These are phyloP conservation scores for Epichloe baconii DNA, from an alignment of 2,329 filamentous ascomycete species.

Conservation along the genomic window DNA sequence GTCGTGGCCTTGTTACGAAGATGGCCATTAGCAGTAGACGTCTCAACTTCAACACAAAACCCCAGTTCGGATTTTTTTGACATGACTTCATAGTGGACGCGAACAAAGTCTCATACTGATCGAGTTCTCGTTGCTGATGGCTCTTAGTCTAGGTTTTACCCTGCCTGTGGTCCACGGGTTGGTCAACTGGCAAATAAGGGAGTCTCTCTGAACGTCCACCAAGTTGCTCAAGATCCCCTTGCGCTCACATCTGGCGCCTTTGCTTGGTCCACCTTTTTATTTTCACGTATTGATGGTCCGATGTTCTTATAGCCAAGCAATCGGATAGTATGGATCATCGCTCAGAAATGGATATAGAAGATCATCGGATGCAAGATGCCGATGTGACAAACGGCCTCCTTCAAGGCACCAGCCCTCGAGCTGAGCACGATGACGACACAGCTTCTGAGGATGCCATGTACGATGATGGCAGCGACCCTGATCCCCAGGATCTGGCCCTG, in stretches of 20 bases:
- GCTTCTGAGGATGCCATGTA: constrained; percentile 22
- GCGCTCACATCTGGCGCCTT: not conserved
- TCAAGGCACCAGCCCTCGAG: constrained; percentile 8
- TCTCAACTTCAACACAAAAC: too few species aligned
- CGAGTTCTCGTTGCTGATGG: too few species aligned
- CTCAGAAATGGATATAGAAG: constrained; percentile 28
- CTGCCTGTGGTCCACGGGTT: not conserved
- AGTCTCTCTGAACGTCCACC: not conserved
- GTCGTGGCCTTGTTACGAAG: not conserved
- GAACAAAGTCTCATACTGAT: not conserved
- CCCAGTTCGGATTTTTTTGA: not conserved
- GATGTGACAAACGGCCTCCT: constrained; percentile 16
- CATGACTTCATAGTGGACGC: not conserved
- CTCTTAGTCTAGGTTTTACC: not conserved
- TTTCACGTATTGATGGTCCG: not conserved
- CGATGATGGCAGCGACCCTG: constrained; percentile 22
- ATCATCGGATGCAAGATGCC: constrained; percentile 31
- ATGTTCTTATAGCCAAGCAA: not conserved
- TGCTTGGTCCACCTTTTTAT: not conserved
- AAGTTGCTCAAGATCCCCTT: not conserved
- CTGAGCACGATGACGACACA: constrained; percentile 18
- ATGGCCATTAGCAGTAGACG: too few species aligned
- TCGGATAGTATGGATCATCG: constrained; percentile 8
- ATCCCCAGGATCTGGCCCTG: constrained; percentile 23
- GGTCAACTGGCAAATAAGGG: not conserved